Evolutionary conservation across 169 alveolate genomes (phyloP).

Genomic region (Plasmodium gallinaceum): DNA sequence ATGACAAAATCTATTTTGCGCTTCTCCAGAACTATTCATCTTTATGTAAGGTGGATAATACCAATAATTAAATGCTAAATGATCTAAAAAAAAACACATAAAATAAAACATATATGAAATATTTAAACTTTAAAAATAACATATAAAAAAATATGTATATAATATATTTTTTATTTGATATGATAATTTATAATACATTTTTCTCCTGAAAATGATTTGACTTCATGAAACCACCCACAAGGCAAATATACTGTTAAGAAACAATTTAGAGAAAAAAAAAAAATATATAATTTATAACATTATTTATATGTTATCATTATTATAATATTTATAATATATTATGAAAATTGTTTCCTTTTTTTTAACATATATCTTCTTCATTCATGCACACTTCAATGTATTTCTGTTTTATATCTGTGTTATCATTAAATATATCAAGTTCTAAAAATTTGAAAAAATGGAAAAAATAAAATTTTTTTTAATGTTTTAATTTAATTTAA

Average conservation of each 20-base stretch:
- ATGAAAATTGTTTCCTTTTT: background rate
- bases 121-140: background rate
- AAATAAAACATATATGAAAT: constrained; percentile 7
- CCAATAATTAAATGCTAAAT: constrained; percentile 77
- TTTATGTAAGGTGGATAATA: constrained; percentile 75
- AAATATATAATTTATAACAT: background rate
- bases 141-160: constrained; percentile 15
- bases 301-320: constrained; percentile 17
- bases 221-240: constrained; percentile 77
- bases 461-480: constrained; percentile 12
- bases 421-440: constrained; percentile 39
- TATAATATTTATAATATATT: constrained; percentile 17
- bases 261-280: constrained; percentile 9
- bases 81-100: constrained; percentile 49
- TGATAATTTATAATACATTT: constrained; percentile 33
- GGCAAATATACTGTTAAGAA: constrained; percentile 68
- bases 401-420: constrained; percentile 37
- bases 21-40: constrained; percentile 30
- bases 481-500: constrained; percentile 1
- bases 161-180: constrained; percentile 9
- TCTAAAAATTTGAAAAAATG: constrained; percentile 49
- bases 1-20: constrained; percentile 42
- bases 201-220: constrained; percentile 67
- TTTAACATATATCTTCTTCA: constrained; percentile 70
- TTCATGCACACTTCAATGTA: constrained; percentile 60